Conservation (phyloP, 2,329 filamentous ascomycete genomes). For the Penicillium sp. region DNA sequence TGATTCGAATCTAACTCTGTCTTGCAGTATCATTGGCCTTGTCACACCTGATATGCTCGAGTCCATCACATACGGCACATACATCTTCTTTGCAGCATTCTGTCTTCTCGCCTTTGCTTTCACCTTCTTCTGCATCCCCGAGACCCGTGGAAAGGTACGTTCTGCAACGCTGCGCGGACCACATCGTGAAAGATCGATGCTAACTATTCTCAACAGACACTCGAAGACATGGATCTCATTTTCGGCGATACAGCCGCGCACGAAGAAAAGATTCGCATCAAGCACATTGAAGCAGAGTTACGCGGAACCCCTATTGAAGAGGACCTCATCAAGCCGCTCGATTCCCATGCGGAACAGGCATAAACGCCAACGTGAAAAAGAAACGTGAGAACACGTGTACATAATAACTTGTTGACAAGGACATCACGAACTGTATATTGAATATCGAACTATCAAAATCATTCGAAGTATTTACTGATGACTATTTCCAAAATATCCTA, state of each 20-base stretch:
- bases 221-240: slow-evolving; percentile 57
- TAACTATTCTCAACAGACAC: slow-evolving; percentile 33
- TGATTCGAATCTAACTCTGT: not conserved
- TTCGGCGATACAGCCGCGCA: slow-evolving; percentile 42
- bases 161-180: no score
- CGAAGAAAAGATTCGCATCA: slow-evolving; percentile 40
- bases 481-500: not conserved
- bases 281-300: slow-evolving; percentile 39
- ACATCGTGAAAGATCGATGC: not conserved
- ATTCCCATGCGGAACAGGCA: slow-evolving; percentile 21
- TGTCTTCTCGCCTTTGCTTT: slow-evolving; percentile 36
- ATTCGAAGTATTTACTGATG: not conserved
- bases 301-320: slow-evolving; percentile 25
- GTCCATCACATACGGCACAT: slow-evolving; percentile 39
- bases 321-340: slow-evolving; percentile 21
- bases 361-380: not conserved
- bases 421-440: not conserved
- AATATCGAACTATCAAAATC: not conserved
- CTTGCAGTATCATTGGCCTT: slow-evolving; percentile 34
- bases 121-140: slow-evolving; percentile 37
- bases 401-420: not conserved
- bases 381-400: not conserved
- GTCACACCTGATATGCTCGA: slow-evolving; percentile 41
- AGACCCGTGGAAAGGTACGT: slow-evolving; percentile 37
- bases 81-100: slow-evolving; percentile 41